A percentile compares a stretch with the other conserved stretches of the same genome.
phyloP scores from a whole-genome alignment of 2,329 filamentous ascomycete species.

The Ophiostoma piceae region DNA sequence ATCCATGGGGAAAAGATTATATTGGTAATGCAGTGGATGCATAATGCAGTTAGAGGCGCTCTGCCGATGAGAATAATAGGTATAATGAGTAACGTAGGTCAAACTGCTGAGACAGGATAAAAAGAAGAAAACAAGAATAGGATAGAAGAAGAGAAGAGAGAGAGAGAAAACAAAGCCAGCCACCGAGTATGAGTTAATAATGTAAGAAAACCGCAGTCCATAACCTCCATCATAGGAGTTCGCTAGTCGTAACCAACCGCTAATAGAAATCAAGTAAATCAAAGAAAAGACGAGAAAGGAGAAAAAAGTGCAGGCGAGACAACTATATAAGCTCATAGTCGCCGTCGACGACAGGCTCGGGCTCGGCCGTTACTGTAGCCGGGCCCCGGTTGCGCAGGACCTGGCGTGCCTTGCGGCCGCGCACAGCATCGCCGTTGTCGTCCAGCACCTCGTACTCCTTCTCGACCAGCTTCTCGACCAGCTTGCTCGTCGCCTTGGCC shows the following conservation, averaged over 20 bases:
- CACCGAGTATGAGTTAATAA: slow-evolving; percentile 10
- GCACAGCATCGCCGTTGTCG: slow-evolving; percentile 41
- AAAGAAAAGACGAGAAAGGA: not conserved
- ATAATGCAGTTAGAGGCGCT: not conserved
- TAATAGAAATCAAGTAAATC: not conserved
- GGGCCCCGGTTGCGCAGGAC: slow-evolving; percentile 35
- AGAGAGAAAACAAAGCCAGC: not conserved
- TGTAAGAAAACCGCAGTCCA: not conserved
- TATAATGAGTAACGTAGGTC: slow-evolving; percentile 2
- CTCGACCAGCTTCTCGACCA: slow-evolving; percentile 38
- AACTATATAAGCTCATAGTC: slow-evolving; percentile 28
- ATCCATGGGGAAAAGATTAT: not conserved
- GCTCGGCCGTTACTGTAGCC: slow-evolving; percentile 2
- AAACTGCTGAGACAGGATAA: not conserved
- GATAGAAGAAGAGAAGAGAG: not conserved
- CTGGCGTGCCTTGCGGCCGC: slow-evolving; percentile 41
- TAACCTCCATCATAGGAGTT: slow-evolving; percentile 9
- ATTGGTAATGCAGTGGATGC: not conserved
- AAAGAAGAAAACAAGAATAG: not conserved
- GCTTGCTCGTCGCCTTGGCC: slow-evolving; percentile 40
- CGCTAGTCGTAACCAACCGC: not conserved
- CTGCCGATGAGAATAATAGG: not conserved
- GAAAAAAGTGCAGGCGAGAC: not conserved
- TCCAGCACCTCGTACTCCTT: slow-evolving; percentile 47
- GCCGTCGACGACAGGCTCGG: slow-evolving; percentile 25